Base-by-base conservation (phyloP, 371 early-diverging fungal genomes). In the Mortierella sp. region DNA sequence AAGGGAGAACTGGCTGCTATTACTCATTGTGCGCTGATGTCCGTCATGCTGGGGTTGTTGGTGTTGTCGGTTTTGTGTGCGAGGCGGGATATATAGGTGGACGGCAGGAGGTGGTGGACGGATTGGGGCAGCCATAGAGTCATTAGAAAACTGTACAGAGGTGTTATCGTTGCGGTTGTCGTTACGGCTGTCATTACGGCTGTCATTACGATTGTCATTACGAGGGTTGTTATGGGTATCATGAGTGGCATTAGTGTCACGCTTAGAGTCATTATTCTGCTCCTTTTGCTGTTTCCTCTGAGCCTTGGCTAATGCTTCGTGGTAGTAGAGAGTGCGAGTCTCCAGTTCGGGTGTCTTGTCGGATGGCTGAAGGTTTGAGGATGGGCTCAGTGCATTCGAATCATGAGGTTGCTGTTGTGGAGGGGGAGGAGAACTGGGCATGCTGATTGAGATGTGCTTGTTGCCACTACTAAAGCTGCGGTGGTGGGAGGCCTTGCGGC, bases 291-390 rank as follows among this genome's bases (percentile, higher is more conserved):
- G 37, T 18, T 51, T 25, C 53, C 57, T 30, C 1, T 43, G 61
- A 21, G 72, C 72, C 57, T 66, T 72, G 23, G 57, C 62, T 25
- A 72, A 64, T 2, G 53, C 67, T 1, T 72, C 73, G 0, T 72
- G 73, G 30, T 72, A 72, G 28, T 72, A 72, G 26, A 72, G 51
- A 14, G 73, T 72, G 37, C 29, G 50, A 2, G 73, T 50, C 50
- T 50, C 50, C 16, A 50, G 37, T 37, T 37, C 37, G 37, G 37
- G 37, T 37, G 37, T 37, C 37, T 37, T 37, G 37, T 37, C 37
- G 37, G 37, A 37, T 37, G 37, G 37, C 37, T 37, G 37, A 37
- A 9, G 5, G 9, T 37, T 37, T 37, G 37, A 37, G 37, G 37
- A 37, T 37, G 37, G 37, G 37, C 37, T 37, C 37, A 37, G 37